Evolutionary conservation across 192 early-diverging fungal species (phyloP).

Genomic region (Mortierella antarctica): DNA sequence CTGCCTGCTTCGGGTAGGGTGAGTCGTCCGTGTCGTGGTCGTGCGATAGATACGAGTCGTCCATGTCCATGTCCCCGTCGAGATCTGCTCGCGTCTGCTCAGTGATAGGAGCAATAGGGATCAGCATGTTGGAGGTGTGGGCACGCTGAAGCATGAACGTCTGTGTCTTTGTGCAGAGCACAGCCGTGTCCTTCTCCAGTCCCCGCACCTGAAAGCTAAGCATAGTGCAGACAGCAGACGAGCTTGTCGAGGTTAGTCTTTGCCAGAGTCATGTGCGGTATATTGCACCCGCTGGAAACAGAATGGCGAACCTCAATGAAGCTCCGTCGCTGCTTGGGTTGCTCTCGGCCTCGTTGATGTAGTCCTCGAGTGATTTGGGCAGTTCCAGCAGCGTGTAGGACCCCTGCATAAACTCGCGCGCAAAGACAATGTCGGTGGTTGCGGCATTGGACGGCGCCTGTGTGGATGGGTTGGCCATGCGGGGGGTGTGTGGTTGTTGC

Average conservation of each 20-base stretch:
- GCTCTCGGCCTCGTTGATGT: conserved; percentile 6
- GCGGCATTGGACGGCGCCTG: conserved; percentile 43
- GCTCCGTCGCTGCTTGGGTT: conserved; percentile 5
- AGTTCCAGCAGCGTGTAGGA: conserved; percentile 39
- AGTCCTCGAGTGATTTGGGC: conserved; percentile 25
- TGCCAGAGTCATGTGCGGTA: too few relatives aligned
- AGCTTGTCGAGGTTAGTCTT: too few relatives aligned
- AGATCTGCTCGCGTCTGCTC: not conserved
- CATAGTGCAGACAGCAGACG: not conserved
- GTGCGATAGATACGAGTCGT: conserved; percentile 3
- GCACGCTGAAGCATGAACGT: conserved; percentile 42
- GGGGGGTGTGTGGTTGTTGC: too few relatives aligned
- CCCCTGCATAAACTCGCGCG: conserved; percentile 26
- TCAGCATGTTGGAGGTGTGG: conserved; percentile 45
- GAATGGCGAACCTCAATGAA: not conserved
- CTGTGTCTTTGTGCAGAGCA: conserved; percentile 43
- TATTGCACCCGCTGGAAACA: too few relatives aligned
- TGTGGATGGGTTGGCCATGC: conserved; percentile 50
- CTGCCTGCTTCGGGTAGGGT: conserved; percentile 15
- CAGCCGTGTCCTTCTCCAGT: conserved; percentile 40
- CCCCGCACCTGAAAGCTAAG: conserved; percentile 45
- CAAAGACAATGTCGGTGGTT: conserved; percentile 44
- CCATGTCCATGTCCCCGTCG: not conserved
- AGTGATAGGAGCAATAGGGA: conserved; percentile 37
- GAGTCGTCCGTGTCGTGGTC: not conserved